These are phyloP conservation scores for Carallia pectinifolia DNA, from an alignment of 345 rosid species.

Conservation along the genomic window DNA sequence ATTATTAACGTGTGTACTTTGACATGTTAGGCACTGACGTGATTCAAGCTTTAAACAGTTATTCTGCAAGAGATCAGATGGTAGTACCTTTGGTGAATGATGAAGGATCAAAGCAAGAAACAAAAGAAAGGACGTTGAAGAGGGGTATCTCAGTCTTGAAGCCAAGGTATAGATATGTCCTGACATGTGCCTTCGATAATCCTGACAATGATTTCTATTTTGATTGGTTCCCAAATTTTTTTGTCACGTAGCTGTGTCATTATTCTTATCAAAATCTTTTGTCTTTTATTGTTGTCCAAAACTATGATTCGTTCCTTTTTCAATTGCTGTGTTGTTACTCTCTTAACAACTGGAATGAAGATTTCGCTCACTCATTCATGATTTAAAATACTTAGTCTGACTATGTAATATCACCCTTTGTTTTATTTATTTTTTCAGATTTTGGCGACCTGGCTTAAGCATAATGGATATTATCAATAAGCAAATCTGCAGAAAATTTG, in stretches of 20 bases:
- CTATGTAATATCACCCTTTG: neutral
- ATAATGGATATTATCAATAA: constrained; percentile 59
- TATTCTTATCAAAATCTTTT: too few relatives aligned
- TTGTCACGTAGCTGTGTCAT: neutral
- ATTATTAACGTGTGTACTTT: constrained; percentile 18
- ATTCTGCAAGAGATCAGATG: constrained; percentile 46
- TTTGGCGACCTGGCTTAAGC: constrained; percentile 41
- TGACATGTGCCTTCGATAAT: neutral
- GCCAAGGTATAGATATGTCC: constrained; percentile 48
- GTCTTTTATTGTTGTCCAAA: too few relatives aligned
- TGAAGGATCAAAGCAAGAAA: constrained; percentile 34
- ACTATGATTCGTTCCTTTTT: neutral
- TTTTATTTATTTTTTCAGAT: constrained; percentile 41
- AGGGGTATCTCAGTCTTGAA: constrained; percentile 66
- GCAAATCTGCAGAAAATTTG: constrained; percentile 45
- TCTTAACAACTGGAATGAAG: neutral
- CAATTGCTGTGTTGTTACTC: neutral
- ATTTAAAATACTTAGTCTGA: neutral
- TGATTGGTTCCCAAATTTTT: neutral
- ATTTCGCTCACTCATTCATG: too few relatives aligned
- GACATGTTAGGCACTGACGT: neutral
- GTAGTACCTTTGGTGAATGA: constrained; percentile 17
- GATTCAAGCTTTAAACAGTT: constrained; percentile 10
- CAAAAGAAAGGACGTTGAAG: constrained; percentile 50
- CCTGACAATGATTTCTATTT: neutral